Base-by-base conservation (phyloP, 2,329 filamentous ascomycete species). In the Microdochium trichocladiopsis region DNA sequence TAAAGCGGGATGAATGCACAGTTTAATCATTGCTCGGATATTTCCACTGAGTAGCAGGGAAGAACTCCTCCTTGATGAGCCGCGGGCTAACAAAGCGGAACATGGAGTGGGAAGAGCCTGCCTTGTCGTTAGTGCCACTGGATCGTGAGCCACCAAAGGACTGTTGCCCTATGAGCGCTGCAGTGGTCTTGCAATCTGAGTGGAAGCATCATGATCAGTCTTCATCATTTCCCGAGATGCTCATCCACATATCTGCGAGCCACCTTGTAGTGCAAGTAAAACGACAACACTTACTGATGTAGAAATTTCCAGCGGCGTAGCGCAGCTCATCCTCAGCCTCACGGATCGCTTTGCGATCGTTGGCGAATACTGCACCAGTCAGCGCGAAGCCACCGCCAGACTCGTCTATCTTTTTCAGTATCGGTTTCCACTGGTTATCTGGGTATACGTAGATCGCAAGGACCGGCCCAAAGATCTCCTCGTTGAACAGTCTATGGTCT, bases 281-380 rank as follows among this genome's bases (percentile, higher is more conserved):
- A 33, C 28, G 28, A 33, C 8, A 14, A 33, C 28, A 33, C 36
- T 41, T 18, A 41, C 50, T 93, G 71, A 93, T 78, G 72, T 93
- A 93, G 67, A 92, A 92, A 74, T 93, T 93, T 41, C 88, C 88
- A 1, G 88, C 87, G 0, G 85, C 74, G 64, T 91, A 83, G 57
- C 87, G 77, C 51, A 93, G 75, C 55, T 76, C 79, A 60, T 90
- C 81, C 68, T 91, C 87, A 0, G 87, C 88, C 52, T 76, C 76
- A 22, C 84, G 78, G 54, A 91, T 72, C 14, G 78, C 84, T 48
- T 76, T 70, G 41, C 88, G 75, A 67, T 91, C 87, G 52, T 77
- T 70, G 9, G 88, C 86, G 66, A 93, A 93, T 51, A 93, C 75
- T 53, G 87, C 79, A 10, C 88, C 88, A 0, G 88, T 93, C 51